phyloP scores from a whole-genome alignment of 139 green algal genomes.

The Picochlorum sp. region DNA sequence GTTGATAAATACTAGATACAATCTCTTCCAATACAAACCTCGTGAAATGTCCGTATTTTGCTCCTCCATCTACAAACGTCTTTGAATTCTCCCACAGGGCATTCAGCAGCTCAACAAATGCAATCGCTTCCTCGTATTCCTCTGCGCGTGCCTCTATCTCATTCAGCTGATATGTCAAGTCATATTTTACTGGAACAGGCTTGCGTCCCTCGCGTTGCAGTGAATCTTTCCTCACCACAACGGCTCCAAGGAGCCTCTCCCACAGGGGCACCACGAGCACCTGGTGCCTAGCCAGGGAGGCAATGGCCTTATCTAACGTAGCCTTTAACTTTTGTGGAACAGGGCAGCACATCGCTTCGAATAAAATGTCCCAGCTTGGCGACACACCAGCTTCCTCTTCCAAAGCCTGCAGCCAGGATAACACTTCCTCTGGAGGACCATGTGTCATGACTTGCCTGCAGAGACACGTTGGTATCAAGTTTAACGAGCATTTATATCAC shows the following conservation, averaged over 20 bases:
- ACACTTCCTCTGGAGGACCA: slow-evolving; percentile 18
- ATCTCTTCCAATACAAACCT: slow-evolving; percentile 42
- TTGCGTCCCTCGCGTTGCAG: neutral
- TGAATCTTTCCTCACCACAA: slow-evolving; percentile 32
- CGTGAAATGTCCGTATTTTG: slow-evolving; percentile 41
- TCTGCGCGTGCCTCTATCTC: slow-evolving; percentile 56
- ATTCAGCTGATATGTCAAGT: slow-evolving; percentile 58
- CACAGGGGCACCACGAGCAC: slow-evolving; percentile 39
- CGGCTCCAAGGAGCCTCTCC: slow-evolving; percentile 48
- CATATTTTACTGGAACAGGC: slow-evolving; percentile 19
- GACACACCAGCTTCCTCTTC: slow-evolving; percentile 29
- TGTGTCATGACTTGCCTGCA: slow-evolving; percentile 30
- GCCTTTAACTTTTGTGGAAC: slow-evolving; percentile 52
- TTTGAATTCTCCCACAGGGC: slow-evolving; percentile 30
- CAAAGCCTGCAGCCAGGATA: slow-evolving; percentile 29
- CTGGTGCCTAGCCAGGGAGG: slow-evolving; percentile 28
- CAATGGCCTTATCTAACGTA: slow-evolving; percentile 41
- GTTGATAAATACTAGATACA: slow-evolving; percentile 17
- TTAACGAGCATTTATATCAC: neutral
- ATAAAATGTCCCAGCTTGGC: slow-evolving; percentile 61
- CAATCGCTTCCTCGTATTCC: slow-evolving; percentile 58
- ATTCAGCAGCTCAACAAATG: slow-evolving; percentile 64
- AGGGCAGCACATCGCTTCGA: slow-evolving; percentile 73
- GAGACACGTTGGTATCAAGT: neutral
- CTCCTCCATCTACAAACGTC: slow-evolving; percentile 35